Conservation (phyloP, 2,329 filamentous ascomycete genomes). For the Cercospora sojina region DNA sequence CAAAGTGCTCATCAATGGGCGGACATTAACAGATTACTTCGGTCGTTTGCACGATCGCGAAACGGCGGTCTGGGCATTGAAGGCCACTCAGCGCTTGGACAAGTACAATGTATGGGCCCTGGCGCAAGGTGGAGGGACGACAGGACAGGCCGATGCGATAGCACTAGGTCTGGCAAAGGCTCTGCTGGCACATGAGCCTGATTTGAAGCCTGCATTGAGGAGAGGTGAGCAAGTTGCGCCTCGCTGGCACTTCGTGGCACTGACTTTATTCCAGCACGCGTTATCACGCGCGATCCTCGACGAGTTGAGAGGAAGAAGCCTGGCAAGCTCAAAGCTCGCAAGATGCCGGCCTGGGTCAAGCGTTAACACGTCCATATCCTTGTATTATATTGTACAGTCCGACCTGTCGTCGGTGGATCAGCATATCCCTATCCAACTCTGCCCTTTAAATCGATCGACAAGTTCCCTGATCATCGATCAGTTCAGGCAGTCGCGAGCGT, state of each 20-base stretch:
- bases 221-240: slow-evolving; percentile 66
- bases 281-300: slow-evolving; percentile 85
- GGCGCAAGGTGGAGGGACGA: slow-evolving; percentile 82
- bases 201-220: slow-evolving; percentile 80
- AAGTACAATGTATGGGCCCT: slow-evolving; percentile 96
- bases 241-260: background rate
- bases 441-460: background rate
- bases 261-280: slow-evolving; percentile 67
- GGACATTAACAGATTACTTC: slow-evolving; percentile 77
- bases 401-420: background rate
- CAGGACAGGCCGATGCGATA: slow-evolving; percentile 92
- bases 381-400: slow-evolving; percentile 20
- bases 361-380: slow-evolving; percentile 43
- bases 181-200: slow-evolving; percentile 86
- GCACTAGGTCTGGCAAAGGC: slow-evolving; percentile 87
- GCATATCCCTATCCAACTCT: background rate
- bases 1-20: slow-evolving; percentile 86
- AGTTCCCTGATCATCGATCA: background rate
- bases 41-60: slow-evolving; percentile 89
- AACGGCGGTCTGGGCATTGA: slow-evolving; percentile 88
- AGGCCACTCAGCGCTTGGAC: slow-evolving; percentile 76
- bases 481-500: background rate
- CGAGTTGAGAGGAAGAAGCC: slow-evolving; percentile 97
- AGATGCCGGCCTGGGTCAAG: slow-evolving; percentile 99
- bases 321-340: slow-evolving; percentile 92